Base-by-base conservation (phyloP, 2,329 filamentous ascomycete genomes). In the Metarhizium rileyi region DNA sequence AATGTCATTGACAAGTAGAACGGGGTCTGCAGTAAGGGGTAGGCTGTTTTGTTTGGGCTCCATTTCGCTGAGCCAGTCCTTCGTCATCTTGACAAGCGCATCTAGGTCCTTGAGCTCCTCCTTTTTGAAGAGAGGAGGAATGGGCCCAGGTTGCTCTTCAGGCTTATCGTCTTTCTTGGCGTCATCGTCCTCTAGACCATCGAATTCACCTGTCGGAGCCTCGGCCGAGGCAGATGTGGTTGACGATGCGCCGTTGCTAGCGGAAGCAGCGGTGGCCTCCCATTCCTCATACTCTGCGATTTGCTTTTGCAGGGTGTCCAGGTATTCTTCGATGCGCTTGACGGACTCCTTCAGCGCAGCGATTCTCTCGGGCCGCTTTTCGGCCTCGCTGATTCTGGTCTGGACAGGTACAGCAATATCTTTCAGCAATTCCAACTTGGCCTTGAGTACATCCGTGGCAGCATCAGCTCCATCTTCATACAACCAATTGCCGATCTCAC, bases 391-490 rank as follows among this genome's bases (percentile, higher is more conserved):
- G 44, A 84, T 82, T 52, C 93, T 81, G 61, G 78, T 81, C 57
- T 89, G 76, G 25, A 95, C 81, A 1, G 90, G 91, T 28, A 80
- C 73, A 47, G 90, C 86, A 44, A 96, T 78, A 48, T 82, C 79
- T 62, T 88, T 84, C 46, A 98, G 79, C 42, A 78, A 79, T 66
- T 87, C 84, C 46, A 94, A 78, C 63, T 84, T 88, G 49, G 79
- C 76, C 65, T 84, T 87, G 59, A 98, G 78, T 44, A 84, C 81
- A 3, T 87, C 81, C 51, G 83, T 83, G 33, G 79, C 75, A 4
- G 93, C 90, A 45, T 90, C 83, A 16, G 78, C 76, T 50, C 91
- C 89, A 44, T 90, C 90, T 16, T 80, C 87, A 63, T 95, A 93
- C 52, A 98, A 81, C 91, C 93, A 98, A 10, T 95, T 90, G 58